Evolutionary conservation across 768 basidiomycete genomes (phyloP).

Genomic region (Trametes cingulata): DNA sequence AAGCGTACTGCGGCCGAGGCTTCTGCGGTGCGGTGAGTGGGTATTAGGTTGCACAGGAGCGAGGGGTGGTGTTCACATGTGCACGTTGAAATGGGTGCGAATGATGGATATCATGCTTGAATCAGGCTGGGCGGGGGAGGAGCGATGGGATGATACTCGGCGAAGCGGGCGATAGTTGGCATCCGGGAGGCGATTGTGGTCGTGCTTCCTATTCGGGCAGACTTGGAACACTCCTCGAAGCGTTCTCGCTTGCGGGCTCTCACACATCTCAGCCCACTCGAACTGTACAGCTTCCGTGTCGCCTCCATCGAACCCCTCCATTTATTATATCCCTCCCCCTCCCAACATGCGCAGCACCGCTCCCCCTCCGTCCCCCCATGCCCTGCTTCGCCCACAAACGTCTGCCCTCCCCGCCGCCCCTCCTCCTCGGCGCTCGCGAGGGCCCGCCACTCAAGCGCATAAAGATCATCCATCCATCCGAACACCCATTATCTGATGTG

Average conservation of each 20-base stretch:
- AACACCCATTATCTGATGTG: constrained; percentile 2
- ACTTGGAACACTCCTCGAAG: constrained; percentile 21
- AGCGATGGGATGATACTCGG: constrained; percentile 14
- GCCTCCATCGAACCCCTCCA: neutral
- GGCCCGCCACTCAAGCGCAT: constrained; percentile 13
- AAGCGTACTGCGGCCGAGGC: neutral
- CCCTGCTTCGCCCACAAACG: constrained; percentile 9
- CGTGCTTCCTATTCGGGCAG: neutral
- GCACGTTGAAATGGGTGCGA: neutral
- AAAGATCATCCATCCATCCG: constrained; percentile 9
- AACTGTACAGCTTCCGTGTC: constrained; percentile 19
- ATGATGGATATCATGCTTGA: neutral
- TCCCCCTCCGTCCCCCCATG: constrained; percentile 5
- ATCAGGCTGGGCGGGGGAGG: neutral
- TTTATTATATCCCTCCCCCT: neutral
- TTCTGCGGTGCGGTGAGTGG: neutral
- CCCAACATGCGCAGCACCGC: constrained; percentile 4
- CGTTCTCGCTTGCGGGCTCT: constrained; percentile 22
- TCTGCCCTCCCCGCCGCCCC: constrained; percentile 1
- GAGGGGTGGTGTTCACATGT: neutral
- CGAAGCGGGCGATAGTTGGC: constrained; percentile 17
- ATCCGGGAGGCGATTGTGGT: constrained; percentile 14
- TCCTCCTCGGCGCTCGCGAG: neutral
- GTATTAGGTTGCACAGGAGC: constrained; percentile 1
- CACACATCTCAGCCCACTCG: constrained; percentile 6